These are phyloP conservation scores for Citrus sp. DNA, from an alignment of 345 rosid genomes.

Conservation along the genomic window DNA sequence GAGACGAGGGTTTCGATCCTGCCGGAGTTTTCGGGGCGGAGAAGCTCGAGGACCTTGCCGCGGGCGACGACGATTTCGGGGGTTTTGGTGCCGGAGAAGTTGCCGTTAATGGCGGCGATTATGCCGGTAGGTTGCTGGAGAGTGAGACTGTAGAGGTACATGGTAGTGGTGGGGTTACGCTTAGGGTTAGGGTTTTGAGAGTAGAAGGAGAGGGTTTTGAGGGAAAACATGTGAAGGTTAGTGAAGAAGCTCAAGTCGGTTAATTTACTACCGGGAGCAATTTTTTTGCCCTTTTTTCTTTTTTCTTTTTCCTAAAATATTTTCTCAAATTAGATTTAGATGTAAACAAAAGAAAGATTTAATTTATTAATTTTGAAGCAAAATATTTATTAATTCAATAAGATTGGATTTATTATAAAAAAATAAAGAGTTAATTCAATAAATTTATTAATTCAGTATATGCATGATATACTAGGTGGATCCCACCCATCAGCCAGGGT, in stretches of 20 bases:
- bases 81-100: conserved; percentile 85
- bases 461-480: conserved; percentile 77
- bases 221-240: not conserved
- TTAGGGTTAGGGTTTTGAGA: conserved; percentile 6
- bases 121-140: conserved; percentile 95
- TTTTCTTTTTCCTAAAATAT: too few species aligned
- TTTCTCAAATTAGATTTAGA: not conserved
- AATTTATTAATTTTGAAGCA: too few species aligned
- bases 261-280: too few species aligned
- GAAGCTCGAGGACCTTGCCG: conserved; percentile 90
- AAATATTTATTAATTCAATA: too few species aligned
- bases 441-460: not conserved
- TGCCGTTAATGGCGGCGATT: conserved; percentile 80
- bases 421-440: too few species aligned
- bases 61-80: conserved; percentile 96
- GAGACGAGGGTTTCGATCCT: conserved; percentile 88
- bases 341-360: not conserved
- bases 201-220: not conserved
- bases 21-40: conserved; percentile 87
- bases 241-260: not conserved
- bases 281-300: too few species aligned
- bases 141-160: conserved; percentile 93
- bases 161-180: conserved; percentile 21
- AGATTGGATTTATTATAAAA: too few species aligned
- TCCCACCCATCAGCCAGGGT: conserved; percentile 72